phyloP scores from a whole-genome alignment of 2,329 filamentous ascomycete genomes.

The Neocatenulostroma microsporum region DNA sequence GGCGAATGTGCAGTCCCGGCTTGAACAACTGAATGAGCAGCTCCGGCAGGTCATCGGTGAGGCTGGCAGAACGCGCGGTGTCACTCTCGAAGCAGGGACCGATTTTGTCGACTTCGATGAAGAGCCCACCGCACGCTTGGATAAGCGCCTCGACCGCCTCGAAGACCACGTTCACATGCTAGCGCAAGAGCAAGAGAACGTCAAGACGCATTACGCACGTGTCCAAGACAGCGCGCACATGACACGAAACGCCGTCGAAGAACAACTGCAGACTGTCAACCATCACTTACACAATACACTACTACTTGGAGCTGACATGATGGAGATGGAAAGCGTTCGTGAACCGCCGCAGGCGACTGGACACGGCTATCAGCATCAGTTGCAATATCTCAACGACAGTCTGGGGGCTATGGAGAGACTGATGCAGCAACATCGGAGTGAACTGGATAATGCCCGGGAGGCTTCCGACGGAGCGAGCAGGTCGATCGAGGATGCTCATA shows the following conservation, averaged over 20 bases:
- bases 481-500: constrained; percentile 16
- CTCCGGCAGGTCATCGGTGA: constrained; percentile 25
- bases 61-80: constrained; percentile 21
- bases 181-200: constrained; percentile 21
- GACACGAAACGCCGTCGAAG: constrained; percentile 22
- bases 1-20: constrained; percentile 22
- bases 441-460: constrained; percentile 20
- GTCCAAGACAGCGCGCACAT: constrained; percentile 17
- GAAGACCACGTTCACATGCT: constrained; percentile 22
- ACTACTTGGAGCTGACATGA: constrained; percentile 40
- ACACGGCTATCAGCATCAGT: constrained; percentile 56
- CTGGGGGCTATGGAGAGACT: constrained; percentile 35
- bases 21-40: constrained; percentile 28
- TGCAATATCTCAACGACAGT: constrained; percentile 58
- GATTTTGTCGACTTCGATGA: constrained; percentile 9
- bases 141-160: constrained; percentile 18
- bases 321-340: constrained; percentile 45
- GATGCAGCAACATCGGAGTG: constrained; percentile 24
- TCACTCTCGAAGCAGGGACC: constrained; percentile 17
- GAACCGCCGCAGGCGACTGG: constrained; percentile 52
- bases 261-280: constrained; percentile 26
- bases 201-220: constrained; percentile 17
- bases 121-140: constrained; percentile 14
- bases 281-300: constrained; percentile 28
- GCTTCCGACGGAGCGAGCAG: constrained; percentile 5